phyloP scores from a whole-genome alignment of 495 filamentous ascomycete genomes.

The Melanomma pulvis-pyrius region DNA sequence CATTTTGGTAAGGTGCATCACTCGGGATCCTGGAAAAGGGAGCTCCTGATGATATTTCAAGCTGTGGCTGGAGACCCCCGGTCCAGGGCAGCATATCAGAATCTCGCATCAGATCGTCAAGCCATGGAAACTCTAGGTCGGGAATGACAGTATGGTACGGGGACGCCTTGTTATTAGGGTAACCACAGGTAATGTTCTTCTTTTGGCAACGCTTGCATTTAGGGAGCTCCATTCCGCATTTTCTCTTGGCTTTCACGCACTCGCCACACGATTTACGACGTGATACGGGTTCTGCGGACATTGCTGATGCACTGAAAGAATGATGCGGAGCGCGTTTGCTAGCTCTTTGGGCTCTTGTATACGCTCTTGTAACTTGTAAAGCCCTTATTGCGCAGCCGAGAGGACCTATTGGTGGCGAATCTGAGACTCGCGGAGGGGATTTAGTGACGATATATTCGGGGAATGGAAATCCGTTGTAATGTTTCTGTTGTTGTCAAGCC shows the following conservation, averaged over 20 bases:
- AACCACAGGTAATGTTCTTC: constrained; percentile 27
- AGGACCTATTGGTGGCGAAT: too few relatives aligned
- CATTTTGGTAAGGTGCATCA: neutral
- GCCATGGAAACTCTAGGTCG: constrained; percentile 34
- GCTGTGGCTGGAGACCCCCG: constrained; percentile 21
- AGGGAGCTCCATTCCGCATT: constrained; percentile 29
- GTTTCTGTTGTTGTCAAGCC: too few relatives aligned
- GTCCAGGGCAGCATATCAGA: constrained; percentile 23
- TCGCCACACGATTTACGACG: constrained; percentile 29
- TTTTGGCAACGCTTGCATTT: constrained; percentile 28
- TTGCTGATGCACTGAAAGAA: neutral
- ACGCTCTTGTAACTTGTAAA: too few relatives aligned
- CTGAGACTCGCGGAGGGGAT: too few relatives aligned
- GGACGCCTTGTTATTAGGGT: constrained; percentile 14
- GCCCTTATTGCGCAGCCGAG: too few relatives aligned
- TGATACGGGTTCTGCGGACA: neutral
- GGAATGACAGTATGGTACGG: constrained; percentile 13
- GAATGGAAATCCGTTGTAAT: too few relatives aligned
- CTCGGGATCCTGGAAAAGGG: neutral
- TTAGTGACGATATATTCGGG: too few relatives aligned
- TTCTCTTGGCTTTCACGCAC: constrained; percentile 33
- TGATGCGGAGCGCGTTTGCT: neutral
- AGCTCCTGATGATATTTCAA: neutral
- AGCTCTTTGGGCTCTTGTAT: neutral
- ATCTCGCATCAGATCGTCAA: constrained; percentile 27